Evolutionary conservation across 345 rosid species (phyloP).

Genomic region (Erysimum cheiranthoides): DNA sequence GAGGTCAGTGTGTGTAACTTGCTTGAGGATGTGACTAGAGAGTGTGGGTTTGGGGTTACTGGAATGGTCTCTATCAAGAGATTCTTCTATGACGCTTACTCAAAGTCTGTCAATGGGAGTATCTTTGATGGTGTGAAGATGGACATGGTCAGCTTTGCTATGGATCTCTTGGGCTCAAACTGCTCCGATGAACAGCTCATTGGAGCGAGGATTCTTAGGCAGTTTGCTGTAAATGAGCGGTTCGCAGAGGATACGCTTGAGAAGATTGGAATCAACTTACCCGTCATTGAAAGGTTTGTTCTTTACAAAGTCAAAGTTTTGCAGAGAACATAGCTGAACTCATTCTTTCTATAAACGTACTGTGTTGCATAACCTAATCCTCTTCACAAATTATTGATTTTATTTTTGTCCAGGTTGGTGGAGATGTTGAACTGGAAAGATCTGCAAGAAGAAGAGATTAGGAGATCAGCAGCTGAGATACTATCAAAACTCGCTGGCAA

Average conservation of each 20-base stretch:
- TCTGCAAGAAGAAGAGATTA: slow-evolving; percentile 80
- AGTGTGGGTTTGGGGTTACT: slow-evolving; percentile 69
- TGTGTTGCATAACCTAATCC: not conserved
- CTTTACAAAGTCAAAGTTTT: not conserved
- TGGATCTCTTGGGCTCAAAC: slow-evolving; percentile 71
- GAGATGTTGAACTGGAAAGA: slow-evolving; percentile 98
- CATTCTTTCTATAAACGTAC: not conserved
- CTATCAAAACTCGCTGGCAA: slow-evolving; percentile 72
- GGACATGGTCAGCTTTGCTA: slow-evolving; percentile 81
- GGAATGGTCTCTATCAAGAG: slow-evolving; percentile 71
- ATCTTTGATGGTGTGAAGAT: slow-evolving; percentile 88
- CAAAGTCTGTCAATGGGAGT: slow-evolving; percentile 78
- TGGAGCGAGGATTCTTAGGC: slow-evolving; percentile 72
- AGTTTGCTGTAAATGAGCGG: slow-evolving; percentile 50
- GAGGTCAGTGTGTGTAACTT: slow-evolving; percentile 57
- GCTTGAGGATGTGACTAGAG: slow-evolving; percentile 71
- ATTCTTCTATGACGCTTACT: slow-evolving; percentile 90
- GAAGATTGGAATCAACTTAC: slow-evolving; percentile 73
- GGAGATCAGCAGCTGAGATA: slow-evolving; percentile 77
- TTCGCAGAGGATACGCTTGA: slow-evolving; percentile 80
- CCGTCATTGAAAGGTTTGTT: slow-evolving; percentile 57
- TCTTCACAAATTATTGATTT: not conserved
- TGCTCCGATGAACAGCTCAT: slow-evolving; percentile 86
- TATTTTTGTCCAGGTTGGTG: slow-evolving; percentile 50
- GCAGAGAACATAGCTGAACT: not conserved